phyloP scores from a whole-genome alignment of 352 stramenopile species.

The Chrysophaeum taylorii region DNA sequence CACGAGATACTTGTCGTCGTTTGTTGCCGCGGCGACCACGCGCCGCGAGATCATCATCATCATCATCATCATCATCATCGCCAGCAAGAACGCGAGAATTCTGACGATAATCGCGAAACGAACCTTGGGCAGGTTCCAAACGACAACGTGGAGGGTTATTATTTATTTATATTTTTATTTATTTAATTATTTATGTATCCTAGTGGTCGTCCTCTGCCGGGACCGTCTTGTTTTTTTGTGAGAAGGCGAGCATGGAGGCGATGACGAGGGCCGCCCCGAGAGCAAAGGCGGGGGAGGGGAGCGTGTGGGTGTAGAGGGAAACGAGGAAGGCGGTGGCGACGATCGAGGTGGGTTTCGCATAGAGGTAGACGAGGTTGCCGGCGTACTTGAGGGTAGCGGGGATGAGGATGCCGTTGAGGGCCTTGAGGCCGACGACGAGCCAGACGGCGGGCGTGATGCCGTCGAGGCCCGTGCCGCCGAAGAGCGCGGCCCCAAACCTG shows the following conservation, averaged over 20 bases:
- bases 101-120: too few relatives aligned
- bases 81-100: too few relatives aligned
- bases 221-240: not conserved
- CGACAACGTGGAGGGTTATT: too few relatives aligned
- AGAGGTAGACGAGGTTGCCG: conserved; percentile 13
- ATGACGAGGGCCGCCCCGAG: conserved; percentile 1
- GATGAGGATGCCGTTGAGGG: conserved; percentile 13
- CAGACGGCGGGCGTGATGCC: conserved; percentile 3
- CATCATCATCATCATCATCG: too few relatives aligned
- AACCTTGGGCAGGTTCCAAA: too few relatives aligned
- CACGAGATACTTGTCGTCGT: too few relatives aligned
- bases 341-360: conserved; percentile 8
- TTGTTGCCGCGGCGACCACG: too few relatives aligned
- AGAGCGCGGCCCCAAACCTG: not conserved
- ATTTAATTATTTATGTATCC: too few relatives aligned
- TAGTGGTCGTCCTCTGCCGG: too few relatives aligned
- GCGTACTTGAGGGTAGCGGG: conserved; percentile 12
- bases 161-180: too few relatives aligned
- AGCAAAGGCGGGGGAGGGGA: not conserved
- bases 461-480: not conserved
- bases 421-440: not conserved
- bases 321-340: not conserved
- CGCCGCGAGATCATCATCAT: too few relatives aligned
- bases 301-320: not conserved
- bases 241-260: not conserved